Base-by-base conservation (phyloP, 1,284 basidiomycete genomes). In the Anthracocystis panici-leucophaei region DNA sequence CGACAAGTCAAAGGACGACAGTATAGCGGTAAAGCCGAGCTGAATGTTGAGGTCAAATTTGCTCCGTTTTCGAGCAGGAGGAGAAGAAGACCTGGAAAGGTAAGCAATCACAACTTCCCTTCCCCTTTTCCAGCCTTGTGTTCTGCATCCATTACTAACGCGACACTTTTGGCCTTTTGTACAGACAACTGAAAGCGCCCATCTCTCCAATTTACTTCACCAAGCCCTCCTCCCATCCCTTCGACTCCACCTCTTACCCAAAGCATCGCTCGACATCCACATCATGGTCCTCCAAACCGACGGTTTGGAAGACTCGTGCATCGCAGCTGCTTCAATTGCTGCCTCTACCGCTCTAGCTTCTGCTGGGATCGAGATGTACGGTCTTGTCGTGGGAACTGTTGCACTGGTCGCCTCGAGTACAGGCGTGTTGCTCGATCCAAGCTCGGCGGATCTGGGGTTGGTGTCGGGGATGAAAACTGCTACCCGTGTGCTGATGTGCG, bases 31-130 rank as follows among this genome's bases (percentile, higher is more conserved):
- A 91, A 91, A 71, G 96, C 95, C 0, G 90, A 90, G 65, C 87
- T 99, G 62, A 97, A 95, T 71, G 93, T 99, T 3, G 95, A 98
- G 86, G 92, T 97, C 68, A 97, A 98, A 86, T 97, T 96, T 83
- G 90, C 96, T 1, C 96, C 97, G 0, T 99, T 97, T 85, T 93
- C 95, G 6, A 93, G 91, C 76, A 86, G 88, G 29, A 88, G 88
- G 29, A 88, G 96, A 69, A 89, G 91, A 80, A 91, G 91, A 18
- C 95, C 96, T 0, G 90, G 97, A 78, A 91, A 93, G 73, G 96
- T 96, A 85, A 87, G 76, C 25, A 6, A 5, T 31, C 55, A 2
- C 3, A 14, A 20, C 27, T 12, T n/a, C 29, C 2, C 31, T 33
- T 33, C 10, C 2, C 8, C 31, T 33, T 33, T 12, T 33, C 8